Evolutionary conservation across 2,329 filamentous ascomycete genomes (phyloP).

Genomic region (Balansia obtecta): DNA sequence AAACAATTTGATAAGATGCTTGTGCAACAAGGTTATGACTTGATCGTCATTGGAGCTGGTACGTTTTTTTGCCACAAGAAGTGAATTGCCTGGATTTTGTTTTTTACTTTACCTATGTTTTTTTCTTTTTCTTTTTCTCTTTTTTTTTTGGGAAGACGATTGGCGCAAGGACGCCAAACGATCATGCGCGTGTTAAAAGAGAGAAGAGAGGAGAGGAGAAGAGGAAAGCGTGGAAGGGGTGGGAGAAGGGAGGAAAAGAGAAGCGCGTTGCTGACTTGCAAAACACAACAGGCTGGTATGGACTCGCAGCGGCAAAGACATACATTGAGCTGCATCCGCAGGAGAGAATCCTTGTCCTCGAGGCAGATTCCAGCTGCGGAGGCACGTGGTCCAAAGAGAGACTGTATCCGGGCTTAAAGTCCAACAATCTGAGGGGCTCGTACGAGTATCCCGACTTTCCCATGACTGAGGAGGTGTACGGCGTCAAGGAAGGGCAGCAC

Average conservation of each 20-base stretch:
- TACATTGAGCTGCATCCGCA: constrained; percentile 36
- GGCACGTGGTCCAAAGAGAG: constrained; percentile 49
- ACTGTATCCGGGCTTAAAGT: constrained; percentile 47
- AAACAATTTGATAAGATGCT: background rate
- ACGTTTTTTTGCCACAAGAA: background rate
- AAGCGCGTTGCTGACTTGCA: background rate
- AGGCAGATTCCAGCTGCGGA: constrained; percentile 36
- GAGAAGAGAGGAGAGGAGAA: too few relatives aligned
- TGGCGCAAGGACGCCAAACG: background rate
- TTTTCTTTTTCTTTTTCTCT: background rate
- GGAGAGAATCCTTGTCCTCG: constrained; percentile 35
- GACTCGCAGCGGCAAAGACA: constrained; percentile 39
- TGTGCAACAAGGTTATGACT: background rate
- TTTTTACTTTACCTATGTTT: too few relatives aligned
- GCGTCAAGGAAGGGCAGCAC: constrained; percentile 19
- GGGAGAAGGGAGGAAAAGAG: too few relatives aligned
- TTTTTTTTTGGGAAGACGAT: background rate
- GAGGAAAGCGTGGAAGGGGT: too few relatives aligned
- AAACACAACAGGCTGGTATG: constrained; percentile 29
- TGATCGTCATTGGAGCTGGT: constrained; percentile 1
- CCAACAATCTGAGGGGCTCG: constrained; percentile 51
- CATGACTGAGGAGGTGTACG: constrained; percentile 36
- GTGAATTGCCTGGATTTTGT: background rate
- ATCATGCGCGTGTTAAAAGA: background rate
- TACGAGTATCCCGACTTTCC: constrained; percentile 54